Base-by-base conservation (phyloP, 495 filamentous ascomycete species). In the Ascobolus immersus region DNA sequence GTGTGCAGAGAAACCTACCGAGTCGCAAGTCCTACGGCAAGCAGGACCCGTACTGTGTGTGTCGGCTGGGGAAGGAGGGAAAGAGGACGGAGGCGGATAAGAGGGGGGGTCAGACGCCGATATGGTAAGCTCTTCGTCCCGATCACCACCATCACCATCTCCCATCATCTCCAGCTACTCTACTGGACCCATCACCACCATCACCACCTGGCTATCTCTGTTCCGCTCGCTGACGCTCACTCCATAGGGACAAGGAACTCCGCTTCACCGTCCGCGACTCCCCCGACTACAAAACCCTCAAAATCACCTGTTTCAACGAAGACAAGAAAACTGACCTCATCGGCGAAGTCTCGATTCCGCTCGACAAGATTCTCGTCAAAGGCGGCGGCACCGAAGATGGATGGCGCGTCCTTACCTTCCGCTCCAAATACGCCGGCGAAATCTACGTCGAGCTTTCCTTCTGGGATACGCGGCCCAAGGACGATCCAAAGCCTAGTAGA, bases 1-100 rank as follows among this genome's bases (percentile, higher is more conserved):
- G 3, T 11, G 11, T 4, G 4, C 28, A 50, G 47, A 94, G 89
- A 64, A 99, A 99, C 50, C 59, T 99, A 35, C 86, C 89, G 25
- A 99, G 94, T 52, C 59, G 79, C 39, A 84, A 84, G 59, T 79
- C 79, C 2, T 90, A 94, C 62, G 84, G 89, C 35, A 99, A 99
- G 57, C 86, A 99, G 56, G 80, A 93, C 51, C 82, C 89, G 5
- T 99, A 93, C 50, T 92, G 81, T 54, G 84, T 89, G 29, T 80
- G 77, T 22, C 64, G 86, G 28, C 54, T 99, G 20, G 86, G 84
- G 7, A 99, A 99, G 52, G 84, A 94, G 54, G 89, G 84, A 12
- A 91, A 90, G 62, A 92, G 92, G 56, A 99, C 86, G 2, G 76
- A 76, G 18, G 92, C 82, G 4, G 89, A 99, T 55, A 69, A 80